These are phyloP conservation scores for Pleurotus djamor DNA, from an alignment of 768 basidiomycete genomes.

Conservation along the genomic window DNA sequence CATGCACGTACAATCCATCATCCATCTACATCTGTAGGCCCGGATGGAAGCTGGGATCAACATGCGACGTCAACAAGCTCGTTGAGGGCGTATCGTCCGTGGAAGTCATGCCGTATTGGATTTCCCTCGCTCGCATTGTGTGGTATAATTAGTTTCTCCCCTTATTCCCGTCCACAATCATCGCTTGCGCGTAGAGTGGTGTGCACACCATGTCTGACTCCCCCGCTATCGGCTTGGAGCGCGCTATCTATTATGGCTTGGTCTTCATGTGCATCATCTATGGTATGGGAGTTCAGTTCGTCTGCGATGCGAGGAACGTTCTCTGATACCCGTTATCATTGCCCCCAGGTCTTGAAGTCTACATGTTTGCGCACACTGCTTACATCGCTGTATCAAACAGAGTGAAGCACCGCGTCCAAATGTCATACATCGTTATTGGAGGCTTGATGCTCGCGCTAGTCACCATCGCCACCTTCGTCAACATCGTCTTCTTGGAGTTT, in stretches of 20 bases:
- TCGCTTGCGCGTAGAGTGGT: background rate
- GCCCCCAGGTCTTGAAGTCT: background rate
- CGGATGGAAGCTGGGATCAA: too few relatives aligned
- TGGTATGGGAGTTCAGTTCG: background rate
- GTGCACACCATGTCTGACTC: background rate
- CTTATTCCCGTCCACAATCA: background rate
- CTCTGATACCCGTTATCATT: background rate
- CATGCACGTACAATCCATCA: too few relatives aligned
- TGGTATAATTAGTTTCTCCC: too few relatives aligned
- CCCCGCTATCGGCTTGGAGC: background rate
- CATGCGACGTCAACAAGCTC: too few relatives aligned
- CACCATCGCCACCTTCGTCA: background rate
- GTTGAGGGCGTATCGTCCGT: too few relatives aligned
- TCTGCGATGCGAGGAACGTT: background rate
- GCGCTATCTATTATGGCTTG: background rate
- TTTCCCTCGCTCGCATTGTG: too few relatives aligned
- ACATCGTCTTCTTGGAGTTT: conserved; percentile 11
- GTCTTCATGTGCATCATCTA: background rate
- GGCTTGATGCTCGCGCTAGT: background rate
- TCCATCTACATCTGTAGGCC: too few relatives aligned
- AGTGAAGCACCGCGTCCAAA: background rate
- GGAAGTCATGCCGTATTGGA: too few relatives aligned
- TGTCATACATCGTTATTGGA: background rate
- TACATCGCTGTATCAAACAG: background rate
- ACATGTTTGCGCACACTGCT: background rate